These are phyloP conservation scores for Auriscalpium microsporum DNA, from an alignment of 768 basidiomycete species.

Conservation along the genomic window DNA sequence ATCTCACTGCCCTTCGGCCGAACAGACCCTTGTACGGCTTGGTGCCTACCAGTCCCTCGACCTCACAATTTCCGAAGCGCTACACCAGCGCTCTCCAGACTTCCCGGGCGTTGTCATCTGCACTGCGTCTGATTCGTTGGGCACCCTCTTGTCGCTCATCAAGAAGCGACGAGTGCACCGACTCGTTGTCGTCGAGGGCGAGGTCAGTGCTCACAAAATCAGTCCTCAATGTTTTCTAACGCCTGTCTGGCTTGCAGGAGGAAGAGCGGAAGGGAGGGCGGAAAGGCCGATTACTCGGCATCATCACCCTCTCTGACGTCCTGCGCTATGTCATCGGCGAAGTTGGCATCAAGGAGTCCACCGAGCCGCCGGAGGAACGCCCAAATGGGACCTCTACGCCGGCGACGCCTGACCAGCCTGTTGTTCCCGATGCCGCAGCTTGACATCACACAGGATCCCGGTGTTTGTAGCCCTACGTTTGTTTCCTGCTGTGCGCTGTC, in stretches of 20 bases:
- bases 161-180: slow-evolving; percentile 92
- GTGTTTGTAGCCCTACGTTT: neutral
- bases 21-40: slow-evolving; percentile 84
- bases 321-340: slow-evolving; percentile 70
- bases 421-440: neutral
- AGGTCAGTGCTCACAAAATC: slow-evolving; percentile 37
- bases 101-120: slow-evolving; percentile 97
- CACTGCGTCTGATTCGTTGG: slow-evolving; percentile 84
- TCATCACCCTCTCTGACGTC: slow-evolving; percentile 86
- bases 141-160: slow-evolving; percentile 83
- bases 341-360: slow-evolving; percentile 7
- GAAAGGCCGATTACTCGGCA: slow-evolving; percentile 75
- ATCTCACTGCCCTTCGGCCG: neutral
- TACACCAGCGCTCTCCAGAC: slow-evolving; percentile 86
- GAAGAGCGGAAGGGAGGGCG: slow-evolving; percentile 74
- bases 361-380: slow-evolving; percentile 12
- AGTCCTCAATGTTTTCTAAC: no score
- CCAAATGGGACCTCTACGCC: slow-evolving; percentile 1
- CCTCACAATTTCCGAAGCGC: slow-evolving; percentile 84
- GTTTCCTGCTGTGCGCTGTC: neutral
- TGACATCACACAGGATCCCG: neutral
- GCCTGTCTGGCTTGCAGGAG: slow-evolving; percentile 37
- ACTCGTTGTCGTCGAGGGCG: slow-evolving; percentile 90
- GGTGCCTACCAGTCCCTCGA: slow-evolving; percentile 96
- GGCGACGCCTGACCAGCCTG: neutral